Base-by-base conservation (phyloP, 2,329 filamentous ascomycete species). In the Fusarium algeriense region DNA sequence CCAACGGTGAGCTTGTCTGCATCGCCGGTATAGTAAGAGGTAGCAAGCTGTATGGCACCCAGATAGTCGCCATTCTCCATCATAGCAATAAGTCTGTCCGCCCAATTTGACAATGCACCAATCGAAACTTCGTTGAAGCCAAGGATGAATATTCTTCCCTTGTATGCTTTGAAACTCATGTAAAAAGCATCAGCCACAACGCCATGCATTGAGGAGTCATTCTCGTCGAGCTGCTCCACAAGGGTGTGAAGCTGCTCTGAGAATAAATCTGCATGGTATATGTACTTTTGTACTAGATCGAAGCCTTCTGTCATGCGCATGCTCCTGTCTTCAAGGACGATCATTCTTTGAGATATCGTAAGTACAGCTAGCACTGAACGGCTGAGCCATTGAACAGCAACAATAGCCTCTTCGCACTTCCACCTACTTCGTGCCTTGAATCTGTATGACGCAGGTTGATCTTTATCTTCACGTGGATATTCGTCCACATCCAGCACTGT, bases 41-140 rank as follows among this genome's bases (percentile, higher is more conserved):
- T 97, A 13, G 95, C 97, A 64, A 99, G 86, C 71, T 92, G 89
- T 66, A 99, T 97, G 3, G 96, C 95, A 15, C 90, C 92, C 70
- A 99, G 92, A 77, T 97, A 97, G 80, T 98, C 94, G n/a, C 96
- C 96, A 61, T 94, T 90, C 79, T 98, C 95, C 93, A 99, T 98
- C 74, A 98, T 86, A 1, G 95, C 95, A 72, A 98, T 90, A 20
- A 99, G 85, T 43, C 96, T 88, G 80, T 99, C 96, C 5, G 96
- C 95, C 96, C 96, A 99, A 74, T 99, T 99, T 1, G 96, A 98
- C 37, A 99, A 83, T 7, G 92, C 93, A 4, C 96, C 96, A 50
- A 98, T 93, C 1, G 94, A 93, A 43, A 98, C 85, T 77, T 98
- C 95, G 77, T 95, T 96, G 82, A 95, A 95, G n/a, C 96, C 95